Conservation (phyloP, 208 protist species). For the Porcisia deanei region DNA sequence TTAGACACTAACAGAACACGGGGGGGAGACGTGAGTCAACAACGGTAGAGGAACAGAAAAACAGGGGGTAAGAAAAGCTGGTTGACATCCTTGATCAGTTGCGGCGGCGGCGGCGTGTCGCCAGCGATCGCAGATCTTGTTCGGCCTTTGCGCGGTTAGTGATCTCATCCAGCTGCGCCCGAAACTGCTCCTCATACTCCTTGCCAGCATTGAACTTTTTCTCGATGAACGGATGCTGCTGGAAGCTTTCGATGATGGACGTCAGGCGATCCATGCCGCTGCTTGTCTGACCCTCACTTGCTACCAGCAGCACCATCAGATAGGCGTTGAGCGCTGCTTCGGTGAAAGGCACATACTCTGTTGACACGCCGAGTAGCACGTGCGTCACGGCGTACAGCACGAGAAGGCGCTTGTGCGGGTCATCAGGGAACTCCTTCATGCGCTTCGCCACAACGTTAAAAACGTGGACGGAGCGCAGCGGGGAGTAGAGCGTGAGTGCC, state of each 20-base stretch:
- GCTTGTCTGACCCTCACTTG: conserved; percentile 62
- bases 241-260: conserved; percentile 74
- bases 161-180: conserved; percentile 68
- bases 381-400: conserved; percentile 79
- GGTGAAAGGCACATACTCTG: conserved; percentile 51
- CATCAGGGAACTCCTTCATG: conserved; percentile 72
- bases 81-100: conserved; percentile 9
- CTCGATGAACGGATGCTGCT: conserved; percentile 63
- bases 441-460: conserved; percentile 86
- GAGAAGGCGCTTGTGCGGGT: conserved; percentile 82
- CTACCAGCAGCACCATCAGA: conserved; percentile 79
- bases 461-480: conserved; percentile 67
- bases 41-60: background rate
- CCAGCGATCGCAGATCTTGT: conserved; percentile 68
- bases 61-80: background rate
- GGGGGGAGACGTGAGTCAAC: background rate
- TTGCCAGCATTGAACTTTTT: conserved; percentile 48
- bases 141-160: conserved; percentile 62
- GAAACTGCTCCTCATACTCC: conserved; percentile 60
- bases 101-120: conserved; percentile 38
- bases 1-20: conserved; percentile 1
- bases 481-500: conserved; percentile 60
- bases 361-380: conserved; percentile 59
- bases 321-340: conserved; percentile 71
- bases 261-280: conserved; percentile 70